Conservation (phyloP, 2,329 filamentous ascomycete genomes). For the Samsoniella hepiali region DNA sequence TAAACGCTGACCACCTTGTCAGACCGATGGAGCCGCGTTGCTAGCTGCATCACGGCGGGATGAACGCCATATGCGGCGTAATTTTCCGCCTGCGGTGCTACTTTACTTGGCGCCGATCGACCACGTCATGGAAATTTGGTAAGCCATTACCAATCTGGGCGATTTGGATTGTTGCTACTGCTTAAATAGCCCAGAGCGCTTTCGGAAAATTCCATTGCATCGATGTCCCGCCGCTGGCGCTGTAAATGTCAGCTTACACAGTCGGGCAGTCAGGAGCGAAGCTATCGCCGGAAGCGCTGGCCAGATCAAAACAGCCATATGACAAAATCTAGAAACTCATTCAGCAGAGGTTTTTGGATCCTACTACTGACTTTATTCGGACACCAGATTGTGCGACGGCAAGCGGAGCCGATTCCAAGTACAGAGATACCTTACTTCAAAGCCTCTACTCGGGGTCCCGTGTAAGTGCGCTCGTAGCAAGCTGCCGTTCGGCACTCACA, state of each 20-base stretch:
- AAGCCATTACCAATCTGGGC: background rate
- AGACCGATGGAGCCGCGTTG: background rate
- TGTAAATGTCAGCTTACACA: background rate
- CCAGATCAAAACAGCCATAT: background rate
- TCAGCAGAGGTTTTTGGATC: too few relatives aligned
- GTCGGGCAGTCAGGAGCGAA: background rate
- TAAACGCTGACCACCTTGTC: background rate
- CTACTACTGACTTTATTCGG: too few relatives aligned
- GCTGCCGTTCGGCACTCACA: too few relatives aligned
- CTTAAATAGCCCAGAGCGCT: background rate
- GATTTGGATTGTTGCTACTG: background rate
- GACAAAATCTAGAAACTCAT: too few relatives aligned
- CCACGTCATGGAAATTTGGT: background rate
- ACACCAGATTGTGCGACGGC: too few relatives aligned
- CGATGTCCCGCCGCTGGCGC: background rate
- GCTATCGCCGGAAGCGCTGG: background rate
- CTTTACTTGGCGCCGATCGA: background rate
- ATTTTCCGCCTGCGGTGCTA: background rate
- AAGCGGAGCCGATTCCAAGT: too few relatives aligned
- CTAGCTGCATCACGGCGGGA: background rate
- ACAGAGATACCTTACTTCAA: too few relatives aligned
- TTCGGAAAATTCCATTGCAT: background rate
- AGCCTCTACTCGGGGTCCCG: too few relatives aligned
- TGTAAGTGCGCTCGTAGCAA: too few relatives aligned
- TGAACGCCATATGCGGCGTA: background rate